These are phyloP conservation scores for Naganishia friedmannii DNA, from an alignment of 768 basidiomycete species.

Conservation along the genomic window DNA sequence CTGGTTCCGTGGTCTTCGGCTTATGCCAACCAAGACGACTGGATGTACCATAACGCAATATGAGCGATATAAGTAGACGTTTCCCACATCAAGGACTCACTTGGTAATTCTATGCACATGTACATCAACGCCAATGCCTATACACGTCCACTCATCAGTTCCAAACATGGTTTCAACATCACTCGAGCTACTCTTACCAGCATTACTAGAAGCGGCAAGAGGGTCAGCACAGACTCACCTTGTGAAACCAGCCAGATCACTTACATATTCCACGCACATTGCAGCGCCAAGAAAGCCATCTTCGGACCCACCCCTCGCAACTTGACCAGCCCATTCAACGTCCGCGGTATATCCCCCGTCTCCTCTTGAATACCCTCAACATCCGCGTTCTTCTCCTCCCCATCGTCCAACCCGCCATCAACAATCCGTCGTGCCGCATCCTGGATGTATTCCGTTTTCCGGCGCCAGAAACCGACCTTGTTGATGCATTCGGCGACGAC, in stretches of 20 bases:
- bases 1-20: slow-evolving; percentile 75
- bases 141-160: background rate
- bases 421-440: slow-evolving; percentile 66
- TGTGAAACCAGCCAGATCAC: slow-evolving; percentile 35
- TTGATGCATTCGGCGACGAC: slow-evolving; percentile 72
- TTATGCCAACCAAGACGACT: slow-evolving; percentile 82
- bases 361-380: slow-evolving; percentile 30
- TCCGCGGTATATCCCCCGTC: slow-evolving; percentile 77
- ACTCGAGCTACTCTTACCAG: background rate
- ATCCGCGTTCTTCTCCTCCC: slow-evolving; percentile 52
- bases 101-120: slow-evolving; percentile 96
- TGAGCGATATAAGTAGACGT: background rate
- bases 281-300: slow-evolving; percentile 85
- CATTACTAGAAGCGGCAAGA: background rate
- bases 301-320: slow-evolving; percentile 92
- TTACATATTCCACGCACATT: slow-evolving; percentile 77
- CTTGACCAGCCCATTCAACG: slow-evolving; percentile 79
- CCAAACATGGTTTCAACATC: slow-evolving; percentile 54
- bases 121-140: slow-evolving; percentile 91
- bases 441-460: slow-evolving; percentile 72
- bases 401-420: slow-evolving; percentile 56
- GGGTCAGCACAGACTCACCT: background rate
- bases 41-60: too few species aligned
- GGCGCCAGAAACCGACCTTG: slow-evolving; percentile 89
- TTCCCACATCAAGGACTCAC: slow-evolving; percentile 4